Evolutionary conservation across 805 yeast genomes (phyloP), one percentile per base, ranked within the genome.

Genomic region (Candida michaelii): DNA sequence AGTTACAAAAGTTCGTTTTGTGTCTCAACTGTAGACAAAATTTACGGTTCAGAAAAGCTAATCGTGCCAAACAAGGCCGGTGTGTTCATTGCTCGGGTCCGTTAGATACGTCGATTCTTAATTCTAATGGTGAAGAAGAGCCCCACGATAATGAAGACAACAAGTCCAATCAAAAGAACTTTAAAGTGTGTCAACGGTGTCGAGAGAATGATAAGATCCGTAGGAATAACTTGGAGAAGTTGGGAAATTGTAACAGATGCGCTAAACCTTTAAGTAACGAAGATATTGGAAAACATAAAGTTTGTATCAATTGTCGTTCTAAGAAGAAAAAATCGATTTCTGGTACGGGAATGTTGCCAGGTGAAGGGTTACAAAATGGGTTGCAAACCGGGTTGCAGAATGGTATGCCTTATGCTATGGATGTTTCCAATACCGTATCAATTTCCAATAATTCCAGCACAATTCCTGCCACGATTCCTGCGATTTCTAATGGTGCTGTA

Each of bases 41-140:
- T 30, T 62, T 82, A 24, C 64, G 87, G 47, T 63, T 73, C 2
- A 63, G 80, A 36, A 82, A 82, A 53, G 79, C 80, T 0, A 72
- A 69, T 40, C 64, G 88, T 30, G 83, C 79, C 5, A 78, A 79
- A 10, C 74, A 71, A 49, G 87, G 88, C 0, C 74, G 74, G 51
- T 82, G 88, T 62, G 84, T 82, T 12, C 87, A 82, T 54, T 82
- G 88, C 47, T 69, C 81, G 1, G 85, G 85, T 2, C 80, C 82
- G 6, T 56, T 71, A 5, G 71, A 68, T 42, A 65, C 73, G 1
- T 63, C 67, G 42, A 65, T 69, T 21, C 59, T 66, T 23, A 55
- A 63, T 12, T 61, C 56, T 18, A 65, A 61, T 23, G 55, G 51
- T 9, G 52, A 52, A 34, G 50, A 46, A 1, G 43, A 40, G 39